phyloP scores from a whole-genome alignment of 2,329 filamentous ascomycete genomes.

The Pestalotiopsis sp. region DNA sequence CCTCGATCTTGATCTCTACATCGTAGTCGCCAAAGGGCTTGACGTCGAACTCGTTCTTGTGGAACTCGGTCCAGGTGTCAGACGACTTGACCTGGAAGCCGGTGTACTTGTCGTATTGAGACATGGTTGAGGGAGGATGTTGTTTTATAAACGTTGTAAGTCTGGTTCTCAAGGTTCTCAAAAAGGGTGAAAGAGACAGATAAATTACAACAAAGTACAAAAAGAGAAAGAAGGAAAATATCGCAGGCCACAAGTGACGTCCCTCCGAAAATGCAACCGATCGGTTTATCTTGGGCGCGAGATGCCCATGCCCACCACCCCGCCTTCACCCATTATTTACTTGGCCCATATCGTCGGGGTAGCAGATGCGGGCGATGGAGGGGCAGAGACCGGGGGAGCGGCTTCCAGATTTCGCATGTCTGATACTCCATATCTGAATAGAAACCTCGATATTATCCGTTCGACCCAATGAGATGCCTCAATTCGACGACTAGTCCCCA shows the following conservation, averaged over 20 bases:
- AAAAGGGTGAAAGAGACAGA: neutral
- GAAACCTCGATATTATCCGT: neutral
- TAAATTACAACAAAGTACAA: neutral
- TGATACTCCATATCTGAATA: neutral
- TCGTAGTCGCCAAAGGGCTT: conserved; percentile 50
- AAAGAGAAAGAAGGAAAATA: neutral
- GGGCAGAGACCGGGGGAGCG: neutral
- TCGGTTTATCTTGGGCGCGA: conserved; percentile 13
- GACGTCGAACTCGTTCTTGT: conserved; percentile 35
- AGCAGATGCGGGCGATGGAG: conserved; percentile 2
- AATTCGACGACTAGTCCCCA: conserved; percentile 30
- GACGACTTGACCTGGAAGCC: conserved; percentile 15
- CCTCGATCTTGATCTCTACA: conserved; percentile 49
- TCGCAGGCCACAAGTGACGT: neutral
- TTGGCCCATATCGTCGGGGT: neutral
- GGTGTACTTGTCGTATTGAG: conserved; percentile 14
- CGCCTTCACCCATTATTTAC: conserved; percentile 10
- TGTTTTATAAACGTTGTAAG: neutral
- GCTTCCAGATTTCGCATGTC: neutral
- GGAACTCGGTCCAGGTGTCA: conserved; percentile 21
- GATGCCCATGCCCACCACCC: neutral
- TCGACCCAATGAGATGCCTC: conserved; percentile 4
- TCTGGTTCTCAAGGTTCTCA: neutral
- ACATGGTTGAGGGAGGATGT: neutral
- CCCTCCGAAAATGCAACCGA: neutral